Base-by-base conservation (phyloP, 495 filamentous ascomycete genomes). In the Wilcoxina mikolae region DNA sequence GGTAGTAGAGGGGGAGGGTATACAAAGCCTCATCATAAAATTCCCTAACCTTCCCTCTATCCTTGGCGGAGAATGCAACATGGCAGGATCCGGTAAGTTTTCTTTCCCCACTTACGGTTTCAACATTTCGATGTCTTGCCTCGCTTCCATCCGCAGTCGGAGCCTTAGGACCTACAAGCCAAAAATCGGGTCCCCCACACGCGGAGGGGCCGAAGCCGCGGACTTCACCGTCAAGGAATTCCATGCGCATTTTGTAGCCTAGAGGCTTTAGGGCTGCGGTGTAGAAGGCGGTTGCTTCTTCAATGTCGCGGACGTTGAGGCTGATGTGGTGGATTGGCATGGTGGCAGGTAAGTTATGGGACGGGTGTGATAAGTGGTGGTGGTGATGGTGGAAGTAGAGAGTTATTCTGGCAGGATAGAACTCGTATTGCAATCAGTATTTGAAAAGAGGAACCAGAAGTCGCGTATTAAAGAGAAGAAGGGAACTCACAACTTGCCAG, bases 11-110 rank as follows among this genome's bases (percentile, higher is more conserved):
- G 42, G 22, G 42, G 42, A 45, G 22, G 42, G 42, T 18, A 18
- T 20, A 23, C 51, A 53, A 15, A 10, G 53, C 53, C n/a, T 45
- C 53, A 10, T 4, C 17, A 51, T 55, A 24, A 35, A 55, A 55
- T 22, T 24, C 53, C 18, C 46, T 17, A 20, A 55, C 45, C 10
- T 2, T 18, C 25, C 20, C 17, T n/a, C 15, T n/a, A n/a, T 12
- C 11, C 4, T 31, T 55, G 15, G 53, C 53, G 9, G 25, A 17
- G 41, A 55, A 22, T 2, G 18, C 43, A 7, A 55, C 3, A 28
- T 55, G 53, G 45, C 48, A 22, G 51, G 33, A 17, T 23, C 12
- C 42, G 7, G 42, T 45, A 5, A 15, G 31, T 35, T 35, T 15
- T 35, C 15, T 7, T 35, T 15, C 31, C 15, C 31, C 31, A 15